Percentiles rank a stretch among this genome's conserved stretches.
phyloP scores from a whole-genome alignment of 768 basidiomycete genomes.

The Rhizopogon vesiculosus region DNA sequence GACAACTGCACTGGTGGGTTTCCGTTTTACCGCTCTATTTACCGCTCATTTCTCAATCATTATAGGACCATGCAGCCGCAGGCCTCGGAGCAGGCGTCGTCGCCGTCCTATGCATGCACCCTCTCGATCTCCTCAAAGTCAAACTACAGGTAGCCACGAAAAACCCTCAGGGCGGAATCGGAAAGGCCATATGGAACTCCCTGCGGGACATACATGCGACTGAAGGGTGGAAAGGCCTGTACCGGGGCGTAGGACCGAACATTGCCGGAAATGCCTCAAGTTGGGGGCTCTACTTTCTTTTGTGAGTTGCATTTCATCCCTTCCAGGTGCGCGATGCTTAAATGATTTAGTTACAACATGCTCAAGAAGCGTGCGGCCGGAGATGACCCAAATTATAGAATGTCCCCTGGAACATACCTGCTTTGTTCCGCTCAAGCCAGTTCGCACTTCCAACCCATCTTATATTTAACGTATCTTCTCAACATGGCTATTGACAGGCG shows the following conservation, averaged over 20 bases:
- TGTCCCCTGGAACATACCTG: constrained; percentile 78
- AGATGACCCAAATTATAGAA: constrained; percentile 56
- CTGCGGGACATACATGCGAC: constrained; percentile 66
- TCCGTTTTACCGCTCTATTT: background rate
- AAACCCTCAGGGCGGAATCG: constrained; percentile 53
- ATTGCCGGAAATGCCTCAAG: constrained; percentile 92
- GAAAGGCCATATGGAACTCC: constrained; percentile 72
- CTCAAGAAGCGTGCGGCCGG: constrained; percentile 77
- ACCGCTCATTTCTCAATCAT: background rate
- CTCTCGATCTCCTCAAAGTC: constrained; percentile 92
- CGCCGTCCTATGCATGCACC: constrained; percentile 95
- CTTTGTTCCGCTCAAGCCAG: constrained; percentile 94
- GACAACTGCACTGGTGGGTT: constrained; percentile 28
- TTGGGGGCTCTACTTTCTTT: constrained; percentile 98
- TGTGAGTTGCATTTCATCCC: constrained; percentile 54
- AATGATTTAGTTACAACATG: constrained; percentile 74
- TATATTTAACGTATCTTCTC: constrained; percentile 8
- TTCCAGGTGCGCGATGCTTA: constrained; percentile 4
- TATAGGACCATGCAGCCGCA: constrained; percentile 90
- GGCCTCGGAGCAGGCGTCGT: constrained; percentile 91
- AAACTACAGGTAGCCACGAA: constrained; percentile 85
- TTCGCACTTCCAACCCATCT: constrained; percentile 44
- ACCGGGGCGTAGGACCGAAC: constrained; percentile 87
- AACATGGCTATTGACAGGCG: constrained; percentile 49
- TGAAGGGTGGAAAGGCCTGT: constrained; percentile 82